Conservation (phyloP, 2,329 filamentous ascomycete species). For the Fusarium sp. region DNA sequence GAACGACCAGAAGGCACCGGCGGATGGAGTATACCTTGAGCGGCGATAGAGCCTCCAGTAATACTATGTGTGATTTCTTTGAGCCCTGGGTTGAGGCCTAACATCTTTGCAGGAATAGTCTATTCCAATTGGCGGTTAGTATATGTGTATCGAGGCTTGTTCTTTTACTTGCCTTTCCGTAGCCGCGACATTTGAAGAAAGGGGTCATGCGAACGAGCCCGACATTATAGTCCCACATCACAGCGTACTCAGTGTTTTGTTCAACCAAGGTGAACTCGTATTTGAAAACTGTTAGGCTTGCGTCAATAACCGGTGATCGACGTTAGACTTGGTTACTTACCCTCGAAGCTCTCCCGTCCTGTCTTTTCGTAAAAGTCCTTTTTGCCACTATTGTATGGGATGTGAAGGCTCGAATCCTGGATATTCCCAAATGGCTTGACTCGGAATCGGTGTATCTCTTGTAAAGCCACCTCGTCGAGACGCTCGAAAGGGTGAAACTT, state of each 20-base stretch:
- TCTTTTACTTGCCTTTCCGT: constrained; percentile 75
- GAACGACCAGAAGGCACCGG: neutral
- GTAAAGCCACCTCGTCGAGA: constrained; percentile 64
- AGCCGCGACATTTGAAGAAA: constrained; percentile 90
- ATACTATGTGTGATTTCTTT: constrained; percentile 93
- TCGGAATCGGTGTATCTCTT: constrained; percentile 69
- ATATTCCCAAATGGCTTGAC: constrained; percentile 74
- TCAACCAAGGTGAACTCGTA: constrained; percentile 81
- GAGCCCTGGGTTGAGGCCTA: constrained; percentile 80
- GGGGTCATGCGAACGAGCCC: constrained; percentile 93
- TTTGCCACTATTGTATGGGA: constrained; percentile 95
- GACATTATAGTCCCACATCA: constrained; percentile 98
- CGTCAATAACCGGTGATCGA: constrained; percentile 23
- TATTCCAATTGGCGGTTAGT: constrained; percentile 51
- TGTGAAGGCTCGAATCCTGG: constrained; percentile 72
- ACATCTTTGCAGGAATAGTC: constrained; percentile 89
- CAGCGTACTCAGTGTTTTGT: constrained; percentile 72
- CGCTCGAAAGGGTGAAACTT: constrained; percentile 80
- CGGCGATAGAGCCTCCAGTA: constrained; percentile 88
- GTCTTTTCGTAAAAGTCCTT: constrained; percentile 89
- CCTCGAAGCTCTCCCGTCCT: constrained; percentile 86
- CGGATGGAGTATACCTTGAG: constrained; percentile 72
- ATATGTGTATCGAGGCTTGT: neutral
- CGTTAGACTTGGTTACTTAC: constrained; percentile 56
- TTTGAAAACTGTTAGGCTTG: constrained; percentile 35